phyloP scores from a whole-genome alignment of 768 basidiomycete genomes.

The Lactarius trivialis region DNA sequence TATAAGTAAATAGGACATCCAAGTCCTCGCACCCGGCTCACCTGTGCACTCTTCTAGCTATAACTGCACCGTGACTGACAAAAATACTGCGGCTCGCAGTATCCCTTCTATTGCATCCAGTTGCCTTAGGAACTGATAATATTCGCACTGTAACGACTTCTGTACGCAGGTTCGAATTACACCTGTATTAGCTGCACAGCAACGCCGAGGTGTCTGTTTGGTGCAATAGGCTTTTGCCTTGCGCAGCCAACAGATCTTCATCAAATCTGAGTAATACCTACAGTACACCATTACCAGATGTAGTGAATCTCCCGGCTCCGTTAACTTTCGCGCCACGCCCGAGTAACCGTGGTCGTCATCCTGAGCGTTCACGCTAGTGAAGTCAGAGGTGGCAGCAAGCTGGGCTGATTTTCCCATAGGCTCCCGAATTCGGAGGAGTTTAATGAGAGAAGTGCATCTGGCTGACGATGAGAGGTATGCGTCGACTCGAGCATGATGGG shows the following conservation, averaged over 20 bases:
- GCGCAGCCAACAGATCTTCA: background rate
- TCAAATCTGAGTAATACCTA: background rate
- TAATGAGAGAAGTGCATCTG: conserved; percentile 94
- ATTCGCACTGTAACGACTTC: background rate
- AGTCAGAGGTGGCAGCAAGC: conserved; percentile 80
- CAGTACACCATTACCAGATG: too few relatives aligned
- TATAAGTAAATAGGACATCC: too few relatives aligned
- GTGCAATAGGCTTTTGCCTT: background rate
- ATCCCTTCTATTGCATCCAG: background rate
- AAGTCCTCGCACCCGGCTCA: too few relatives aligned
- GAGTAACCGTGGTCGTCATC: too few relatives aligned
- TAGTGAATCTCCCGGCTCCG: background rate
- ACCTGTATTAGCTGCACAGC: background rate
- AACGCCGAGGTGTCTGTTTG: background rate
- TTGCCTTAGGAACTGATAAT: background rate
- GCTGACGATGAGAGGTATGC: conserved; percentile 83
- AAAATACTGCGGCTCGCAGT: background rate
- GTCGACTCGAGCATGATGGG: conserved; percentile 98
- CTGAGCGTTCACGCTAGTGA: conserved; percentile 39
- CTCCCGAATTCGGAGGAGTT: conserved; percentile 97
- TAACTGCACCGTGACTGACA: too few relatives aligned
- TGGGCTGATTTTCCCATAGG: conserved; percentile 93
- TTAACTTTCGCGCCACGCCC: too few relatives aligned
- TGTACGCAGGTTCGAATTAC: background rate
- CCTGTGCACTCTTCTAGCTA: too few relatives aligned